Conservation (phyloP, 1,284 basidiomycete species). For the Amylostereum areolatum region DNA sequence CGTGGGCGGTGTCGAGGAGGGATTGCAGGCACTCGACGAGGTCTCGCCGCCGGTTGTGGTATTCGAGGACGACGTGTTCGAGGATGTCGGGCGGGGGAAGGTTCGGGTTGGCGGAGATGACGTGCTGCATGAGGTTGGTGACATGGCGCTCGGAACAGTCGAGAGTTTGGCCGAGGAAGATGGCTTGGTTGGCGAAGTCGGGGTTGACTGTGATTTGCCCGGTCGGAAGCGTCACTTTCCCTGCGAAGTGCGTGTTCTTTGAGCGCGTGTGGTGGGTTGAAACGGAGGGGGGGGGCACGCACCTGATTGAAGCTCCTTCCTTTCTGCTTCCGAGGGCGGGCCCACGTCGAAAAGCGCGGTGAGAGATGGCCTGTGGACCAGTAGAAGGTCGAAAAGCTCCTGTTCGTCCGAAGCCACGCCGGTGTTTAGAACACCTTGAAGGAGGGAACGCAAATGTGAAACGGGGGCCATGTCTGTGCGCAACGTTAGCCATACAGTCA, state of each 20-base stretch:
- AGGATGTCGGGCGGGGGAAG: slow-evolving; percentile 47
- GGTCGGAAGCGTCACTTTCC: slow-evolving; percentile 55
- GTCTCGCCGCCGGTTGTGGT: slow-evolving; percentile 60
- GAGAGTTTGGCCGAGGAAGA: slow-evolving; percentile 73
- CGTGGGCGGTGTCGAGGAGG: slow-evolving; percentile 40
- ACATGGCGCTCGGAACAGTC: slow-evolving; percentile 72
- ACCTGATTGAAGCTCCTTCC: slow-evolving; percentile 72
- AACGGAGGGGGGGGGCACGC: slow-evolving; percentile 18
- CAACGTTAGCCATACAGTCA: no score
- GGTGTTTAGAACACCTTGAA: slow-evolving; percentile 33
- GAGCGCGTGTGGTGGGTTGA: no score
- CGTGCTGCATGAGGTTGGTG: slow-evolving; percentile 60
- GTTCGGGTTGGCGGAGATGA: slow-evolving; percentile 61
- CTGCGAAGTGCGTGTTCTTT: slow-evolving; percentile 33
- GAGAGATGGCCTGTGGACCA: slow-evolving; percentile 57
- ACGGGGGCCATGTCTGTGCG: slow-evolving; percentile 43
- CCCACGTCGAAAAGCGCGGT: slow-evolving; percentile 61
- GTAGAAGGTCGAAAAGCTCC: slow-evolving; percentile 69
- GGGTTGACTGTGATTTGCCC: slow-evolving; percentile 59
- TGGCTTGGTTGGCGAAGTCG: slow-evolving; percentile 68
- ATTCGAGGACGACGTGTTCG: slow-evolving; percentile 60
- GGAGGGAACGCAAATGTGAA: slow-evolving; percentile 32
- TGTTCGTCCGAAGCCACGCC: slow-evolving; percentile 52
- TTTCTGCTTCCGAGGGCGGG: slow-evolving; percentile 53
- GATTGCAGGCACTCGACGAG: slow-evolving; percentile 60